Conservation (phyloP, 257 asterid genomes). For the Solanum boliviense region DNA sequence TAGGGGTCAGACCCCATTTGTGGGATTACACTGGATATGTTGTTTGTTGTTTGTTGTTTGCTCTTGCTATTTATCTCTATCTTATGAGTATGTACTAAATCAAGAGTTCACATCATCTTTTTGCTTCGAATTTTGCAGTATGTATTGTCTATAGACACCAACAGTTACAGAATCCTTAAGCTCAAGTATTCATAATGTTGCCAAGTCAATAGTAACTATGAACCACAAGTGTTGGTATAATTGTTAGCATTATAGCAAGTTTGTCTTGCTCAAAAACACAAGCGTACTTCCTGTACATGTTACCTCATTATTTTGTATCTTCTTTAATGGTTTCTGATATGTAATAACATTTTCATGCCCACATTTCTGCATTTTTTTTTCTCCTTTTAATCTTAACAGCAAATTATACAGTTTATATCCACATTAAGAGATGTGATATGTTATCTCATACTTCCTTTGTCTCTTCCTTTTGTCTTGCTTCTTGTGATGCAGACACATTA, state of each 20-base stretch:
- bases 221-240: neutral
- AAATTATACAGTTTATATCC: neutral
- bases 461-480: neutral
- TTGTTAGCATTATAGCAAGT: neutral
- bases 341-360: neutral
- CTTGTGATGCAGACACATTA: conserved; percentile 66
- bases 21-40: neutral
- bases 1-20: too few relatives aligned
- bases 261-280: neutral
- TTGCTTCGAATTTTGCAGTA: neutral
- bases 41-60: neutral
- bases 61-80: neutral
- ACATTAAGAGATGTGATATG: neutral
- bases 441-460: conserved; percentile 15
- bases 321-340: neutral
- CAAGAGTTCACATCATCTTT: neutral
- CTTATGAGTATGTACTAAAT: neutral
- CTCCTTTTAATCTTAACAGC: neutral
- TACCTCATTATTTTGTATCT: neutral
- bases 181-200: neutral
- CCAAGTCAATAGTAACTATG: neutral
- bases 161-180: neutral
- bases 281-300: neutral
- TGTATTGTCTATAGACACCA: neutral
- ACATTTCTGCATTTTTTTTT: neutral